Evolutionary conservation across 805 yeast genomes (phyloP).

Genomic region (Kodamaea nitidulidarum): DNA sequence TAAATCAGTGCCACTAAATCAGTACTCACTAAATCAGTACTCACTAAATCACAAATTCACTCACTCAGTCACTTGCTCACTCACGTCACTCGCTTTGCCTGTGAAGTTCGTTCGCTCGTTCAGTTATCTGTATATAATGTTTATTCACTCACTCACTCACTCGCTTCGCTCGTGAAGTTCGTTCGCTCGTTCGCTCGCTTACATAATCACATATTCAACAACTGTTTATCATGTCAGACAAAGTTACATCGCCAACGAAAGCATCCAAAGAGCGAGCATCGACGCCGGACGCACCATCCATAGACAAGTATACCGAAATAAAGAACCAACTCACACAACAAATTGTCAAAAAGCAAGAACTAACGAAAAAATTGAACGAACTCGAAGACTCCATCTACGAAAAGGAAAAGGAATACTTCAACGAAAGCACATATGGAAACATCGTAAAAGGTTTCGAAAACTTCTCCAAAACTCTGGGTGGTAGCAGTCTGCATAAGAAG

Average conservation of each 20-base stretch:
- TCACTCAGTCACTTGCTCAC: too few species aligned
- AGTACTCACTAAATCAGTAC: too few species aligned
- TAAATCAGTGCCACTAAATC: too few species aligned
- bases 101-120: too few species aligned
- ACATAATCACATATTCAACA: too few species aligned
- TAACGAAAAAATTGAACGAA: conserved; percentile 59
- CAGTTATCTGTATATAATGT: too few species aligned
- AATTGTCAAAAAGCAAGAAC: conserved; percentile 53
- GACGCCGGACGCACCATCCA: conserved; percentile 15
- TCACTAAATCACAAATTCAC: too few species aligned
- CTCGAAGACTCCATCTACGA: conserved; percentile 78
- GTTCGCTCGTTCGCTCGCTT: too few species aligned
- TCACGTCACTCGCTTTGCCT: too few species aligned
- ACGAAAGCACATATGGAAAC: conserved; percentile 70
- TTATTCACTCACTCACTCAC: too few species aligned
- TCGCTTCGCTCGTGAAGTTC: too few species aligned
- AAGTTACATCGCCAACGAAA: conserved; percentile 3
- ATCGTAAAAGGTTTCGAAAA: conserved; percentile 90
- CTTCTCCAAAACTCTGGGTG: conserved; percentile 49
- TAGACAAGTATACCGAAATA: conserved; percentile 59
- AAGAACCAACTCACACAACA: conserved; percentile 64
- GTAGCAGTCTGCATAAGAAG: conserved; percentile 36
- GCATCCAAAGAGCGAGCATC: conserved; percentile 6
- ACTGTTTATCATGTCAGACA: neutral
- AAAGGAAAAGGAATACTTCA: conserved; percentile 72